A percentile compares a stretch with the other conserved stretches of the same genome.
These are phyloP conservation scores for Orbilia ellipsospora DNA, from an alignment of 2,329 filamentous ascomycete genomes.

Conservation along the genomic window DNA sequence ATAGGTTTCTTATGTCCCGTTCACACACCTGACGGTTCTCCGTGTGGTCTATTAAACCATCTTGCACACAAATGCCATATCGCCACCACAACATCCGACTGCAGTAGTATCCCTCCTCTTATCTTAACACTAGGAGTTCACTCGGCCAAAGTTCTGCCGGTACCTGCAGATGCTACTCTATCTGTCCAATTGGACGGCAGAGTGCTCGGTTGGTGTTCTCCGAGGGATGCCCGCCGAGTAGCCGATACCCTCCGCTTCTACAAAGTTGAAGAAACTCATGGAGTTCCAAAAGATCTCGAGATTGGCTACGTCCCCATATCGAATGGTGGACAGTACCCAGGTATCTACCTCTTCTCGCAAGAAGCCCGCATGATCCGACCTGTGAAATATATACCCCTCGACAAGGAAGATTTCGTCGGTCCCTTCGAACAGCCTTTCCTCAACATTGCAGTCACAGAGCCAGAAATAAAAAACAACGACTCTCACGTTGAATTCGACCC, in stretches of 20 bases:
- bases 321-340: slow-evolving; percentile 92
- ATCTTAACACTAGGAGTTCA: slow-evolving; percentile 83
- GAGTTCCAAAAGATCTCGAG: slow-evolving; percentile 84
- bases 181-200: slow-evolving; percentile 90
- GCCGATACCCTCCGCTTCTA: slow-evolving; percentile 89
- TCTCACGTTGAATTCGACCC: slow-evolving; percentile 94
- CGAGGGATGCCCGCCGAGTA: slow-evolving; percentile 81
- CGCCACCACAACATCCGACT: slow-evolving; percentile 78
- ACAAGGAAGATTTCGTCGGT: slow-evolving; percentile 87
- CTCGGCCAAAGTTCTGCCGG: slow-evolving; percentile 73
- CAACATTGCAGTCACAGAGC: slow-evolving; percentile 92
- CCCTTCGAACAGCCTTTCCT: slow-evolving; percentile 98
- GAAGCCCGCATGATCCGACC: slow-evolving; percentile 88
- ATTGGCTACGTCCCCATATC: slow-evolving; percentile 91
- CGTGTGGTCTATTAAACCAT: slow-evolving; percentile 94
- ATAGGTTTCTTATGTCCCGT: slow-evolving; percentile 89
- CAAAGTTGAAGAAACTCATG: slow-evolving; percentile 89
- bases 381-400: slow-evolving; percentile 88
- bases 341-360: slow-evolving; percentile 90
- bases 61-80: slow-evolving; percentile 94
- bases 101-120: slow-evolving; percentile 77
- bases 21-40: slow-evolving; percentile 94
- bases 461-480: slow-evolving; percentile 86
- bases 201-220: slow-evolving; percentile 89
- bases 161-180: slow-evolving; percentile 83